Evolutionary conservation across 305 asterid genomes (phyloP).

Genomic region (Fraxinus floribunda): DNA sequence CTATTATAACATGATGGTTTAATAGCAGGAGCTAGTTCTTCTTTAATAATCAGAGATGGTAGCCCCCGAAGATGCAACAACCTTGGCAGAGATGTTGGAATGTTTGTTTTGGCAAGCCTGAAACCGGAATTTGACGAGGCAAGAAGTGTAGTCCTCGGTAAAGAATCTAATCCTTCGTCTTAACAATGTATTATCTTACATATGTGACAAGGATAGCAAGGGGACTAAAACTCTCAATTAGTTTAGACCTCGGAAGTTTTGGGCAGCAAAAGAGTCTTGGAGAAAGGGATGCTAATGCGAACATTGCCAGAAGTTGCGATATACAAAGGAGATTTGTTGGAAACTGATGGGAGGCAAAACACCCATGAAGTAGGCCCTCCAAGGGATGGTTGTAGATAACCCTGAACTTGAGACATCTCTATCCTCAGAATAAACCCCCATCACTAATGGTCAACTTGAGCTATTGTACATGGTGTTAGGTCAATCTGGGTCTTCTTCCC

Average conservation of each 20-base stretch:
- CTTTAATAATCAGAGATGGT: not conserved
- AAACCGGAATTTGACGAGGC: not conserved
- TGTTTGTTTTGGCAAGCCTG: not conserved
- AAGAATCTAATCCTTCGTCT: not conserved
- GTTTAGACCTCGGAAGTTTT: not conserved
- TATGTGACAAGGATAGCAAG: not conserved
- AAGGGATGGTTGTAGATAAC: not conserved
- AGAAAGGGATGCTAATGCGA: not conserved
- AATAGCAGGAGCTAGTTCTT: not conserved
- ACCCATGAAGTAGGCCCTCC: not conserved
- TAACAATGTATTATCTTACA: not conserved
- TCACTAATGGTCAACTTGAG: not conserved
- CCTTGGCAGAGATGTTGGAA: not conserved
- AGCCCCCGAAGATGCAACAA: not conserved
- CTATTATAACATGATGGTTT: not conserved
- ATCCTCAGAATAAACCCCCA: not conserved
- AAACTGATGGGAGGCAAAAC: not conserved
- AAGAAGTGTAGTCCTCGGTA: not conserved
- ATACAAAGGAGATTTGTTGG: not conserved
- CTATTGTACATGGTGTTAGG: not conserved
- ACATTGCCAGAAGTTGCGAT: not conserved
- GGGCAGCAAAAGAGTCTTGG: not conserved
- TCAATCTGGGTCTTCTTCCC: not conserved
- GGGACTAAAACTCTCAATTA: not conserved
- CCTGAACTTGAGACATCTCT: not conserved